Evolutionary conservation across 2,329 filamentous ascomycete species (phyloP), one percentile per base, ranked within the genome.

Genomic region (Phialocephala subalpina): DNA sequence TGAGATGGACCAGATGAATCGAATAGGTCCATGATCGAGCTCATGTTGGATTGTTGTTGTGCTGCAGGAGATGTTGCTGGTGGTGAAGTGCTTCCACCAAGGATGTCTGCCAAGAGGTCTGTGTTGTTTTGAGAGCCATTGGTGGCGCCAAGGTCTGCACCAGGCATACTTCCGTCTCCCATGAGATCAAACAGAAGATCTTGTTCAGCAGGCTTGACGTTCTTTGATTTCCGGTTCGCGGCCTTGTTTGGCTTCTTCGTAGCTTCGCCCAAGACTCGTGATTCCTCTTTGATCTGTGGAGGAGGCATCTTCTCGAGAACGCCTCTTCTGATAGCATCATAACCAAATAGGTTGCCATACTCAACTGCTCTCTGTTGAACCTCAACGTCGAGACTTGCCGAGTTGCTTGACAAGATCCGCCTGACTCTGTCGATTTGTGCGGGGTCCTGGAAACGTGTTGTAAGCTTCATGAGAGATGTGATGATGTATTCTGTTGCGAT

Each of bases 281-380:
- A 95, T 78, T 97, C 93, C 77, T 99, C 96, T 71, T 95, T 93
- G 75, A 99, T 98, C 78, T 98, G 95, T 9, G 96, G 96, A 1
- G 96, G 88, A 8, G 96, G 96, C 97, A 99, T 99, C 78, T 96
- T 97, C 80, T 99, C 96, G 12, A 99, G 83, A 2, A 99, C 96
- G 65, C 96, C 96, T 66, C 87, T 87, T 62, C 95, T 90, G 64
- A 99, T 92, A 67, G 93, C 85, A 72, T 99, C 94, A 74, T 93
- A 93, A 0, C 88, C 87, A 74, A 99, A 98, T n/a, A 99, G 84
- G 75, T 98, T 98, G 65, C 90, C 88, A 75, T 98, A 99, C 78
- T 99, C 96, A 22, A 97, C 94, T 5, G 95, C 92, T 77, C 96
- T 90, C 79, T 99, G 96, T 78, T 99, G 97, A 27, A 98, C 92